Evolutionary conservation across 352 stramenopile genomes (phyloP).

Genomic region (Globisporangium paroecandrum): DNA sequence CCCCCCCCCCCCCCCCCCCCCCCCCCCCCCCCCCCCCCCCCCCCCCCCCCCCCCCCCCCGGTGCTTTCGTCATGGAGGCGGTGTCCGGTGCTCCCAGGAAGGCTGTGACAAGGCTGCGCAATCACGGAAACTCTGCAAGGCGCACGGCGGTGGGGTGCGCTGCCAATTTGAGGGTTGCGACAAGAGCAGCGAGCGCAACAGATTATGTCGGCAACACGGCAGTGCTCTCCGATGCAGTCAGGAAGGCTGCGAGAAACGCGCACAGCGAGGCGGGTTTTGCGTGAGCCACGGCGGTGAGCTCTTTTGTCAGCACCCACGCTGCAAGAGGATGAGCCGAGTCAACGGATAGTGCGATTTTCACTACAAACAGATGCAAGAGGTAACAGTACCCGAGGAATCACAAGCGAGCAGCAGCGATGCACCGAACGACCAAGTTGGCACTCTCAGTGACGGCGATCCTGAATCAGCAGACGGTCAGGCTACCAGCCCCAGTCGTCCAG

Average conservation of each 20-base stretch:
- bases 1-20: no score
- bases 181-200: neutral
- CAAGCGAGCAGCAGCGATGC: neutral
- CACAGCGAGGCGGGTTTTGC: conserved; percentile 3
- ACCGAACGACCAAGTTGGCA: neutral
- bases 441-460: neutral
- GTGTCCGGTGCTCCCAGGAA: neutral
- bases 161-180: conserved; percentile 23
- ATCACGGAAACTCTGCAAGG: conserved; percentile 79
- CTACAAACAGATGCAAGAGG: neutral
- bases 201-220: conserved; percentile 2
- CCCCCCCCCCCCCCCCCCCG: no score
- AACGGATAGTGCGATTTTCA: conserved; percentile 83
- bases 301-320: conserved; percentile 24
- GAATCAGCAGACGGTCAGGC: no score
- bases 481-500: no score
- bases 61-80: neutral
- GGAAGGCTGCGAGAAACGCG: neutral
- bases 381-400: neutral
- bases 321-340: conserved; percentile 84
- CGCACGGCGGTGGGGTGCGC: conserved; percentile 68
- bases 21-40: no score
- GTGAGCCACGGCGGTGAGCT: neutral
- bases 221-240: neutral
- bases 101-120: conserved; percentile 21